Evolutionary conservation across 345 rosid genomes (phyloP).

Genomic region (Murraya paniculata): DNA sequence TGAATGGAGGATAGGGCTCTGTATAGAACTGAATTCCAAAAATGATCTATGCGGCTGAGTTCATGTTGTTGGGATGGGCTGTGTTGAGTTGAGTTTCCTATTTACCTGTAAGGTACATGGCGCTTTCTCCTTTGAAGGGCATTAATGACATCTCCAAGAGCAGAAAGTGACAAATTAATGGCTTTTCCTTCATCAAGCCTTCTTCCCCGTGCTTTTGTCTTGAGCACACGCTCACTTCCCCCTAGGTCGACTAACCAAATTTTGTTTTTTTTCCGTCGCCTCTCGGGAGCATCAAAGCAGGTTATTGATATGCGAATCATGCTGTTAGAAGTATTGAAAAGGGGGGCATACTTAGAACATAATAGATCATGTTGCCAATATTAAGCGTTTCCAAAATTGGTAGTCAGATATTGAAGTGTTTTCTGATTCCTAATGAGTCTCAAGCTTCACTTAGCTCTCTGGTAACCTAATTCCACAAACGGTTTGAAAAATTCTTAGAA

Average conservation of each 20-base stretch:
- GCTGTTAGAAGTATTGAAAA: constrained; percentile 33
- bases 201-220: constrained; percentile 76
- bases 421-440: not conserved
- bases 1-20: not conserved
- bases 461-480: not conserved
- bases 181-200: constrained; percentile 94
- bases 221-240: constrained; percentile 84
- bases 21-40: not conserved
- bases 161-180: constrained; percentile 76
- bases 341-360: not conserved
- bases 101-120: constrained; percentile 77
- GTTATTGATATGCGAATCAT: constrained; percentile 63
- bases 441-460: not conserved
- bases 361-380: not conserved
- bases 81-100: constrained; percentile 1
- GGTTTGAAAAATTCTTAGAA: not conserved
- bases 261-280: constrained; percentile 61
- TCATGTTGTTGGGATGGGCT: not conserved
- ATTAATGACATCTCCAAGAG: constrained; percentile 75
- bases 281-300: constrained; percentile 56
- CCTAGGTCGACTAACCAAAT: constrained; percentile 83
- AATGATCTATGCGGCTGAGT: not conserved
- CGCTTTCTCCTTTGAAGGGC: constrained; percentile 66
- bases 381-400: constrained; percentile 3
- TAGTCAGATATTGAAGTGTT: not conserved